Evolutionary conservation across 1,139 yeast genomes (phyloP).

Genomic region (Kodamaea anthophila): DNA sequence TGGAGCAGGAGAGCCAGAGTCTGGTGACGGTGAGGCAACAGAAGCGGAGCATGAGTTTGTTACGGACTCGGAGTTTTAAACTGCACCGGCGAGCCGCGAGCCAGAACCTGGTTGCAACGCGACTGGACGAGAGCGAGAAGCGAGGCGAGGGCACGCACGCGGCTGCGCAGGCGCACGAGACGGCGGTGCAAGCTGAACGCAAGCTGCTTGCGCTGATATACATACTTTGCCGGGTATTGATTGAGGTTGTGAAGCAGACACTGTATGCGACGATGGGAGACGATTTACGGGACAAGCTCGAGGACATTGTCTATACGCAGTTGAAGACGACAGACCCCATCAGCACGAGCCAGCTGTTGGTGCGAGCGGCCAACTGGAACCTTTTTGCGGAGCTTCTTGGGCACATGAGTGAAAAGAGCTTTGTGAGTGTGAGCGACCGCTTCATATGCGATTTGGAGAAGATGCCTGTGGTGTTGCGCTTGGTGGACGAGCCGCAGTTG

Average conservation of each 20-base stretch:
- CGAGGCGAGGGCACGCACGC: neutral
- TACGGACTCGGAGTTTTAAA: constrained; percentile 34
- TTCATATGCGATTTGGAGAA: constrained; percentile 91
- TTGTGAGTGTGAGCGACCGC: constrained; percentile 84
- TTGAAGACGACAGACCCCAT: constrained; percentile 84
- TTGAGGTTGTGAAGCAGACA: constrained; percentile 88
- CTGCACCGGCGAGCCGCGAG: constrained; percentile 38
- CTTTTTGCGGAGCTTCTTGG: constrained; percentile 86
- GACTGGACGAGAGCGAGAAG: constrained; percentile 17
- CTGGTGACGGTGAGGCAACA: constrained; percentile 16
- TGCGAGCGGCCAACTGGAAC: constrained; percentile 91
- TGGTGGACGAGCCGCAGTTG: constrained; percentile 64
- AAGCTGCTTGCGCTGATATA: constrained; percentile 83
- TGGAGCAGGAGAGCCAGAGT: constrained; percentile 9
- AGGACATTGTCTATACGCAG: constrained; percentile 90
- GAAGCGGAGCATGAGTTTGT: constrained; percentile 36
- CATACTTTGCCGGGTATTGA: constrained; percentile 85
- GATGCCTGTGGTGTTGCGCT: constrained; percentile 41
- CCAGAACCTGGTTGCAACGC: constrained; percentile 11
- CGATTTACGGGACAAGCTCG: constrained; percentile 76
- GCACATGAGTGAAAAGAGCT: constrained; percentile 78
- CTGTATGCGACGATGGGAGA: constrained; percentile 68
- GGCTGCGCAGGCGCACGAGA: constrained; percentile 45
- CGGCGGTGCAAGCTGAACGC: constrained; percentile 79
- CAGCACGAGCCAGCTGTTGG: constrained; percentile 53